phyloP scores from a whole-genome alignment of 2,329 filamentous ascomycete genomes.

The Tolypocladium sp. region DNA sequence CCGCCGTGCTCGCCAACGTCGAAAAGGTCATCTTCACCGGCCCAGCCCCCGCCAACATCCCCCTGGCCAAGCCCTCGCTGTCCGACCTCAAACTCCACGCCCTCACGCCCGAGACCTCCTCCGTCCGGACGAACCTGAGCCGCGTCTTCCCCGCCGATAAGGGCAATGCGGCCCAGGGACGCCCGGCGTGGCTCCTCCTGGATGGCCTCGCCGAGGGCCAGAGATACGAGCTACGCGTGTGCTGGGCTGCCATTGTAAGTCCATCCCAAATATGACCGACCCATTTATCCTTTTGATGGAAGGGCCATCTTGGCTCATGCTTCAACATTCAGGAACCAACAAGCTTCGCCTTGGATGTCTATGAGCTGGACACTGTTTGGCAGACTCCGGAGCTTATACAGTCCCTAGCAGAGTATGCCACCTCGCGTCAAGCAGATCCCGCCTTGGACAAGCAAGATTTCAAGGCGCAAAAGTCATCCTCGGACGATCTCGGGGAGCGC shows the following conservation, averaged over 20 bases:
- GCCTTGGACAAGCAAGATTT: neutral
- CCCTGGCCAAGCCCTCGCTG: conserved; percentile 26
- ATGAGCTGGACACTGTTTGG: conserved; percentile 52
- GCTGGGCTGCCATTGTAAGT: conserved; percentile 87
- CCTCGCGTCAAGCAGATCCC: conserved; percentile 30
- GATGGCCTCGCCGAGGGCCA: conserved; percentile 58
- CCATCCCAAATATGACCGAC: neutral
- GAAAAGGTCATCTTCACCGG: conserved; percentile 87
- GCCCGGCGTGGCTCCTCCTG: conserved; percentile 71
- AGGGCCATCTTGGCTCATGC: neutral
- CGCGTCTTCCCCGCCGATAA: conserved; percentile 56
- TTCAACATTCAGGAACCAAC: conserved; percentile 65
- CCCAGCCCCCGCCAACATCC: conserved; percentile 48
- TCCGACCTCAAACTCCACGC: conserved; percentile 52
- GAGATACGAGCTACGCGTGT: conserved; percentile 85
- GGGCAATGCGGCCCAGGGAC: conserved; percentile 37
- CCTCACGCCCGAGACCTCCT: conserved; percentile 48
- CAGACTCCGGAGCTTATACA: conserved; percentile 52
- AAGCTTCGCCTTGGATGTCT: conserved; percentile 60
- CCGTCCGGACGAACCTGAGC: conserved; percentile 54
- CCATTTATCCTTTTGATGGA: neutral
- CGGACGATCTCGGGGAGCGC: conserved; percentile 4
- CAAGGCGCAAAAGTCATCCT: neutral
- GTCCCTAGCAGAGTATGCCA: conserved; percentile 55
- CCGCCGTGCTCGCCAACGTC: conserved; percentile 54